Conservation (phyloP, 176 grass and related monocot species). For the Cenchrus americanus region DNA sequence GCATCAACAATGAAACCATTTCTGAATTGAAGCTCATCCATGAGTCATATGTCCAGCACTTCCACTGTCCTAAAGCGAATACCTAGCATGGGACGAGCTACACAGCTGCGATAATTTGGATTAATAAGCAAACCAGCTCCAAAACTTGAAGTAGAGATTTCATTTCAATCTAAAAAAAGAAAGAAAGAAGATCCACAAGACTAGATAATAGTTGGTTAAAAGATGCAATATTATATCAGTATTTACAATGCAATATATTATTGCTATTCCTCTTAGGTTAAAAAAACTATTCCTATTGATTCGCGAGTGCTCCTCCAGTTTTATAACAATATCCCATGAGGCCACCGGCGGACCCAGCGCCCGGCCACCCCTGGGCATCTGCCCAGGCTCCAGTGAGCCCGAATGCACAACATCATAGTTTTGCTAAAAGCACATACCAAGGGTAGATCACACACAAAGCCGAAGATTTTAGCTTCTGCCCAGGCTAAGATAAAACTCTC, state of each 20-base stretch:
- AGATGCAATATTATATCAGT: neutral
- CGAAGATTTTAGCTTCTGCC: too few relatives aligned
- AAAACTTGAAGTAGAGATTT: neutral
- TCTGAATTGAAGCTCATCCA: neutral
- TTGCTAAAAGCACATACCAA: too few relatives aligned
- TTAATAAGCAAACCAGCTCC: neutral
- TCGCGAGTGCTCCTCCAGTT: neutral
- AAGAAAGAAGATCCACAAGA: neutral
- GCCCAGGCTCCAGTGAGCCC: too few relatives aligned
- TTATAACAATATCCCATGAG: too few relatives aligned
- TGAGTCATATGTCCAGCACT: neutral
- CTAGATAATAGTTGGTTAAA: neutral
- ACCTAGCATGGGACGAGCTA: neutral
- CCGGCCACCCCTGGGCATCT: too few relatives aligned
- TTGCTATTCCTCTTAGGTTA: too few relatives aligned
- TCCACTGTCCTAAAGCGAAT: neutral
- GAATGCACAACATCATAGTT: too few relatives aligned
- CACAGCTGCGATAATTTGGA: neutral
- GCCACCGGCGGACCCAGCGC: too few relatives aligned
- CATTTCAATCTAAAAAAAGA: neutral
- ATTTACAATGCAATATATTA: neutral
- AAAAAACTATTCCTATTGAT: neutral
- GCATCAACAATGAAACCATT: constrained; percentile 2
- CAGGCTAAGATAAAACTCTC: too few relatives aligned
- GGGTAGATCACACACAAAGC: too few relatives aligned